Evolutionary conservation across 1,284 basidiomycete genomes (phyloP), one percentile per base, ranked within the genome.

Genomic region (Trichosporon ovoides): DNA sequence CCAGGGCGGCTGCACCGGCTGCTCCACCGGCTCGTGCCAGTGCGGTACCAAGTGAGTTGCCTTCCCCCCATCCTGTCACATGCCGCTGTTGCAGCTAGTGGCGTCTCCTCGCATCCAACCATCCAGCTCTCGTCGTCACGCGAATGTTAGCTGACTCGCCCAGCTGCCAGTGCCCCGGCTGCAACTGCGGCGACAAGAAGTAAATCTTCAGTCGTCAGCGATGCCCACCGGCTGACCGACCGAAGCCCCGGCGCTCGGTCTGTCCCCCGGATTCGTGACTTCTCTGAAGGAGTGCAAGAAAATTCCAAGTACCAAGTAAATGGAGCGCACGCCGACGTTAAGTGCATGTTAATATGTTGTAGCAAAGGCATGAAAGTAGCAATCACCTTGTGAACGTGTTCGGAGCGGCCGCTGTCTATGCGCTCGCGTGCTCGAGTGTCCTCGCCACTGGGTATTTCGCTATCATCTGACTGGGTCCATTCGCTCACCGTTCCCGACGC

Each of bases 171-270:
- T 48, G 43, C 22, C 22, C 43, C 43, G 43, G 43, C 43, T 48
- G 43, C 43, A 48, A 22, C 16, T 48, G 43, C 43, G 43, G 43
- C 24, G 24, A n/a, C 43, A 48, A 48, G 43, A 48, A 48, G 43
- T 48, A 48, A 48, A 48, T 16, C 24, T 31, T 31, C 5, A 5
- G 28, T 31, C 28, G 28, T 9, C 5, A 31, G 4, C 28, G 28
- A 31, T 9, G 28, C 28, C 28, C 28, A 31, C 28, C 28, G 28
- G 28, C 28, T 9, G 28, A 31, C 5, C 28, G 28, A 31, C 28
- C 9, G 28, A 9, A 4, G 28, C 28, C 28, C 9, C 28, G 5
- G 28, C 28, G 28, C 28, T 31, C 12, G 22, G 16, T 18, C 14
- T 28, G 12, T 20, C 7, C 38, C 38, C n/a, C n/a, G n/a, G n/a